These are phyloP conservation scores for Claviceps africana DNA, from an alignment of 2,329 filamentous ascomycete species.

Conservation along the genomic window DNA sequence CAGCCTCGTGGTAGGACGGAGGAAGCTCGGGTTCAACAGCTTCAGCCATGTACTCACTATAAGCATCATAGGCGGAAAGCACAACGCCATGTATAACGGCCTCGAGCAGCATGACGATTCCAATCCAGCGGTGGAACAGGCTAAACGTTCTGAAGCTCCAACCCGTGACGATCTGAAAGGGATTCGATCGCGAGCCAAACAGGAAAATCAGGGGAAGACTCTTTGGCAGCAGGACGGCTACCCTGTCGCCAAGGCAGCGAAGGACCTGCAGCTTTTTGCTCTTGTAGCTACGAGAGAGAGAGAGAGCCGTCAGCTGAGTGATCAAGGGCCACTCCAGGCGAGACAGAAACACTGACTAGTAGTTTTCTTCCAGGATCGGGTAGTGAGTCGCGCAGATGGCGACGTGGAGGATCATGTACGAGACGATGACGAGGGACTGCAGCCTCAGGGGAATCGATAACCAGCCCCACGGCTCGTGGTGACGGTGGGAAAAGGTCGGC, in stretches of 20 bases:
- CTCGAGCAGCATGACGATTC: slow-evolving; percentile 41
- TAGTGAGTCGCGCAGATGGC: slow-evolving; percentile 17
- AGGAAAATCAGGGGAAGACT: slow-evolving; percentile 47
- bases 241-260: slow-evolving; percentile 43
- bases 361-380: slow-evolving; percentile 15
- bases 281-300: slow-evolving; percentile 15
- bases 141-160: slow-evolving; percentile 51
- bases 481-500: neutral
- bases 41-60: slow-evolving; percentile 2
- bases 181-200: slow-evolving; percentile 48
- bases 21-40: neutral
- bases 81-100: slow-evolving; percentile 35
- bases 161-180: slow-evolving; percentile 46
- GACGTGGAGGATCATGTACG: slow-evolving; percentile 19
- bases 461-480: neutral
- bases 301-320: neutral
- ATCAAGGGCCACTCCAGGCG: neutral
- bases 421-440: slow-evolving; percentile 11
- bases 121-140: slow-evolving; percentile 48
- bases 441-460: neutral
- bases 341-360: slow-evolving; percentile 14
- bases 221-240: slow-evolving; percentile 42
- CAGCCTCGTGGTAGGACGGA: too few species aligned
- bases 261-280: slow-evolving; percentile 15
- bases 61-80: slow-evolving; percentile 10